Conservation (phyloP, 2,329 filamentous ascomycete species). For the Nigrospora osmanthi region DNA sequence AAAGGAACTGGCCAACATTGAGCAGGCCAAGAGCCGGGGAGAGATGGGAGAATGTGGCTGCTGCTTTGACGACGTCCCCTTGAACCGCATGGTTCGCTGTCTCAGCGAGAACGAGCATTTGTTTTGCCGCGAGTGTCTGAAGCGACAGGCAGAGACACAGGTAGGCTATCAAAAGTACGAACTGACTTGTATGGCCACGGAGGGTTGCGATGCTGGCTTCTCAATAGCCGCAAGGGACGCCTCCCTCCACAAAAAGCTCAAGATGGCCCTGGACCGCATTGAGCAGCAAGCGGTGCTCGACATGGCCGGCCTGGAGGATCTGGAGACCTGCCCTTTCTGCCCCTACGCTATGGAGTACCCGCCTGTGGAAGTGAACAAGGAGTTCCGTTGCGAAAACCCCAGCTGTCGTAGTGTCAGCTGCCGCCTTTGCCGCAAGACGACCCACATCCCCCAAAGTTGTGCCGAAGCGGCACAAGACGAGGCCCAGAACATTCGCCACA, state of each 20-base stretch:
- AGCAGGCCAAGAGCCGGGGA: constrained; percentile 35
- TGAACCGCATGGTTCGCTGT: constrained; percentile 64
- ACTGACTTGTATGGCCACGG: constrained; percentile 62
- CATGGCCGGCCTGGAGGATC: constrained; percentile 61
- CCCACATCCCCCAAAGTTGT: constrained; percentile 68
- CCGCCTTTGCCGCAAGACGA: constrained; percentile 58
- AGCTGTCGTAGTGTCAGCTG: constrained; percentile 59
- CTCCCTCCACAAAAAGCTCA: constrained; percentile 51
- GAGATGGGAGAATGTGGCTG: constrained; percentile 62
- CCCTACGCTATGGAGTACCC: constrained; percentile 70
- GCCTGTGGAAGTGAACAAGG: constrained; percentile 57
- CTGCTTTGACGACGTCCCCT: constrained; percentile 60
- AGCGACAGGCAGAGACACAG: constrained; percentile 55
- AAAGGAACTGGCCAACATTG: constrained; percentile 28
- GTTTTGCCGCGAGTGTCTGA: constrained; percentile 65
- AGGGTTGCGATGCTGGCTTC: constrained; percentile 59
- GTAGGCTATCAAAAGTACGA: constrained; percentile 63
- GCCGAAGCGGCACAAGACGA: constrained; percentile 55
- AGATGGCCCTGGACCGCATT: constrained; percentile 58
- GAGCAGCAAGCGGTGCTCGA: constrained; percentile 64
- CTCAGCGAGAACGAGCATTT: constrained; percentile 48
- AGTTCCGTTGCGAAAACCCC: constrained; percentile 64
- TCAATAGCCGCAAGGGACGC: constrained; percentile 41
- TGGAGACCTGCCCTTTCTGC: constrained; percentile 76
- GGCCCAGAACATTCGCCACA: constrained; percentile 52